Evolutionary conservation across 1,284 basidiomycete species (phyloP).

Genomic region (Violaceomyces palustris): DNA sequence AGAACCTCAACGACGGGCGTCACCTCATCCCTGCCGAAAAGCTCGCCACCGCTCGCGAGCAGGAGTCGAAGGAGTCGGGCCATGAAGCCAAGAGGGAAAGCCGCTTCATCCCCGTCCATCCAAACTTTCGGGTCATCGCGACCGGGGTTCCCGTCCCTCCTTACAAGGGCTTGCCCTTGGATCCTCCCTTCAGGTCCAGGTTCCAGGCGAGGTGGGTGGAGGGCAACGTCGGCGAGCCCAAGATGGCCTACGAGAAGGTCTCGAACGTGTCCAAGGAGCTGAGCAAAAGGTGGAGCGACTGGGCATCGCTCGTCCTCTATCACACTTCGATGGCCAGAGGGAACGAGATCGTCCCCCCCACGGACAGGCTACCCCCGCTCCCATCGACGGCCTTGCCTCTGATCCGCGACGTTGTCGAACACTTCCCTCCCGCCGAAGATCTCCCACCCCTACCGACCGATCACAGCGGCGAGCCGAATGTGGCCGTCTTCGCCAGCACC

Average conservation of each 20-base stretch:
- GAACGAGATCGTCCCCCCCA: conserved; percentile 40
- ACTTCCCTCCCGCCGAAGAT: conserved; percentile 32
- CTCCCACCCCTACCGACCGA: conserved; percentile 8
- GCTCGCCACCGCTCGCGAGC: conserved; percentile 26
- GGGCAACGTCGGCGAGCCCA: conserved; percentile 31
- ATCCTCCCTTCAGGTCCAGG: conserved; percentile 54
- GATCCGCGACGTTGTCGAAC: conserved; percentile 32
- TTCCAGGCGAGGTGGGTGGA: conserved; percentile 53
- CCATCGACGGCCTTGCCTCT: conserved; percentile 44
- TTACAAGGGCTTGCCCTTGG: conserved; percentile 52
- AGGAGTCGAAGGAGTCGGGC: conserved; percentile 7
- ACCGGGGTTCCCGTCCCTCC: conserved; percentile 51
- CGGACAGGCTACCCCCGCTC: conserved; percentile 42
- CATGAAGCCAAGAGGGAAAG: conserved; percentile 13
- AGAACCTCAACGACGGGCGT: conserved; percentile 53
- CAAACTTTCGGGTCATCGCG: conserved; percentile 53
- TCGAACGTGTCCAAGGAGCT: conserved; percentile 14
- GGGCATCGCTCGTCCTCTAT: conserved; percentile 33
- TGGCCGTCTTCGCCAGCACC: not conserved
- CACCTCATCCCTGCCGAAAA: conserved; percentile 53
- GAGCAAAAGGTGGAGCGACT: conserved; percentile 32
- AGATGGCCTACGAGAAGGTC: conserved; percentile 14
- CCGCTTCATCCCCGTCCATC: conserved; percentile 50
- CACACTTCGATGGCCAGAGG: conserved; percentile 38
- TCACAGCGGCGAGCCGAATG: not conserved